Conservation (phyloP, 306 rosid genomes). For the Glycine soja region DNA sequence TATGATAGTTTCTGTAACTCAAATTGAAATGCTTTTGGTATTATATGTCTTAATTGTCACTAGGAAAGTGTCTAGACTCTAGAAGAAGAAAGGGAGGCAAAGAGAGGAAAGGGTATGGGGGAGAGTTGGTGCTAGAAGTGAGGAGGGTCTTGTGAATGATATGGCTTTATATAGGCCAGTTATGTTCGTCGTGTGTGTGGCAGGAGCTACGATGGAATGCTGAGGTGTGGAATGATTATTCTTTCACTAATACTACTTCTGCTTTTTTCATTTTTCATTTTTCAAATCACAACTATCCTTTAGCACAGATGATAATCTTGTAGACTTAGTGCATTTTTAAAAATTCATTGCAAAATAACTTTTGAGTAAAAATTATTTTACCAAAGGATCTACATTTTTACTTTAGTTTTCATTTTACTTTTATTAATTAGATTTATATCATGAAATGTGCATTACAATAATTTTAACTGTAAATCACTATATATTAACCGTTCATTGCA, state of each 20-base stretch:
- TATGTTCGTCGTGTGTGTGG: slow-evolving; percentile 21
- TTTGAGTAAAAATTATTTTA: too few relatives aligned
- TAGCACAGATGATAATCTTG: neutral
- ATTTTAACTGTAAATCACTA: too few relatives aligned
- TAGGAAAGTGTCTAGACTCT: too few relatives aligned
- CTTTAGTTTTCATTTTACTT: too few relatives aligned
- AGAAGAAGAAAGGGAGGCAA: neutral
- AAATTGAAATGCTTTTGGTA: neutral
- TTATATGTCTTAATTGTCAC: neutral
- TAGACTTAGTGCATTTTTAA: too few relatives aligned
- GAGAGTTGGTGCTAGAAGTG: neutral
- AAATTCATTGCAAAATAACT: too few relatives aligned
- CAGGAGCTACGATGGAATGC: neutral
- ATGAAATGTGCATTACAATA: too few relatives aligned
- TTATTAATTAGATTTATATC: too few relatives aligned
- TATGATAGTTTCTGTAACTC: neutral
- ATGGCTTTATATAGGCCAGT: slow-evolving; percentile 41
- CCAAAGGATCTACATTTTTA: too few relatives aligned
- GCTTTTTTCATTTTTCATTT: neutral
- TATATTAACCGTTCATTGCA: too few relatives aligned
- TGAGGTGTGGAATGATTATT: neutral
- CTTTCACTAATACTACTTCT: neutral
- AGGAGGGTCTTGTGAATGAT: neutral
- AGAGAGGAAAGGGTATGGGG: neutral
- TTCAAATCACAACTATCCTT: neutral